These are phyloP conservation scores for Didymella pinodella DNA, from an alignment of 2,329 filamentous ascomycete species.

Conservation along the genomic window DNA sequence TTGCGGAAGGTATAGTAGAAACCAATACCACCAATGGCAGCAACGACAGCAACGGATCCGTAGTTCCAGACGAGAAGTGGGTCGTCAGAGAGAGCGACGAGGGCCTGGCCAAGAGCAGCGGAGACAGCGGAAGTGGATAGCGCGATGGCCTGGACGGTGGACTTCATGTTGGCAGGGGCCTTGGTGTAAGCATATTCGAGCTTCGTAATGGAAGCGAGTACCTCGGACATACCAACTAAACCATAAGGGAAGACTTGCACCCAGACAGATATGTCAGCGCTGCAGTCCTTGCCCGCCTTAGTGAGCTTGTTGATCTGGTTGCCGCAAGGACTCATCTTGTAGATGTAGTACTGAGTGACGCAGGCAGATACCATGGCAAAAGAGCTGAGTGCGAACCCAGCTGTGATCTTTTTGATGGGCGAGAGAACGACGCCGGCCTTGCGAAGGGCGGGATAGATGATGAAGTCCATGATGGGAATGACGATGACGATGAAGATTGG, in stretches of 20 bases:
- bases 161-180: conserved; percentile 69
- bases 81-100: conserved; percentile 44
- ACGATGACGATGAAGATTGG: conserved; percentile 79
- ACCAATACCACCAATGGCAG: conserved; percentile 40
- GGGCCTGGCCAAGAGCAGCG: conserved; percentile 43
- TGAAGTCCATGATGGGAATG: conserved; percentile 64
- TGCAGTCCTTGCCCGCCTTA: conserved; percentile 54
- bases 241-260: conserved; percentile 62
- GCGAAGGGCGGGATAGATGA: conserved; percentile 74
- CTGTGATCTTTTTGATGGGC: conserved; percentile 78
- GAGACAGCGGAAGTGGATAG: conserved; percentile 48
- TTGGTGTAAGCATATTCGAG: conserved; percentile 60
- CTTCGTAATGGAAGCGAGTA: conserved; percentile 72
- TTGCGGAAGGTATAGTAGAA: conserved; percentile 47
- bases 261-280: conserved; percentile 61
- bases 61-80: conserved; percentile 47
- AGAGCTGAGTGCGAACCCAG: conserved; percentile 71
- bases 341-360: conserved; percentile 65
- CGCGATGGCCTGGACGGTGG: conserved; percentile 47
- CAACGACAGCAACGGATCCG: conserved; percentile 43
- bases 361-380: conserved; percentile 67
- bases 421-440: conserved; percentile 71
- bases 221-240: conserved; percentile 66
- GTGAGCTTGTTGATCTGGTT: conserved; percentile 40
- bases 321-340: conserved; percentile 41